Evolutionary conservation across 495 filamentous ascomycete genomes (phyloP).

Genomic region (Penicillium herquei): DNA sequence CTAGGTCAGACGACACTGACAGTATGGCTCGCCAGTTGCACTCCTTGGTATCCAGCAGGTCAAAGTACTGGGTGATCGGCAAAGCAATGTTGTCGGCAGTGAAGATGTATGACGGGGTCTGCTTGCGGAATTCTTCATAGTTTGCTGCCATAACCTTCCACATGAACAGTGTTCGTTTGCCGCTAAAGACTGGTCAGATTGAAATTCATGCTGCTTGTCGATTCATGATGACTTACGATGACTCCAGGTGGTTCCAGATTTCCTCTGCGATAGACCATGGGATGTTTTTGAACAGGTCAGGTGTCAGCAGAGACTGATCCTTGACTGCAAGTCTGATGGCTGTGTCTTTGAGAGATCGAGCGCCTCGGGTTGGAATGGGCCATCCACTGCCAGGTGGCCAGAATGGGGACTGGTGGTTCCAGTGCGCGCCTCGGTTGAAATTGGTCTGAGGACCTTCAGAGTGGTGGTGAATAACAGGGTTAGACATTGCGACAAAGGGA

Average conservation of each 20-base stretch:
- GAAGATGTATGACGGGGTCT: conserved; percentile 24
- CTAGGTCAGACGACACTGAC: conserved; percentile 25
- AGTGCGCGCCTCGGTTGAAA: neutral
- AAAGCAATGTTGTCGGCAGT: conserved; percentile 20
- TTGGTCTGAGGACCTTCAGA: neutral
- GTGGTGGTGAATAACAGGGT: neutral
- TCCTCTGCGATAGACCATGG: conserved; percentile 39
- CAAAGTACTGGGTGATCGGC: conserved; percentile 34
- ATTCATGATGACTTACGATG: conserved; percentile 20
- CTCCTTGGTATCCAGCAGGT: conserved; percentile 26
- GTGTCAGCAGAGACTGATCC: neutral
- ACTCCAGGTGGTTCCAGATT: conserved; percentile 38
- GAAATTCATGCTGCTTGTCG: neutral
- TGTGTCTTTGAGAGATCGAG: neutral
- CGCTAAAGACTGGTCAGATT: conserved; percentile 12
- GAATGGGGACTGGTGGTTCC: conserved; percentile 7
- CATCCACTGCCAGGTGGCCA: neutral
- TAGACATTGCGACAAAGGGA: neutral
- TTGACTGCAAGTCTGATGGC: neutral
- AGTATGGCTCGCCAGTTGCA: conserved; percentile 33
- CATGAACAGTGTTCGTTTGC: conserved; percentile 38
- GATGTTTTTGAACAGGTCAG: conserved; percentile 18
- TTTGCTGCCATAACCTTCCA: conserved; percentile 41
- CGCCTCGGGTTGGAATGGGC: neutral
- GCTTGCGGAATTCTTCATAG: conserved; percentile 31